These are phyloP conservation scores for Delonix regia DNA, from an alignment of 306 rosid species.

Conservation along the genomic window DNA sequence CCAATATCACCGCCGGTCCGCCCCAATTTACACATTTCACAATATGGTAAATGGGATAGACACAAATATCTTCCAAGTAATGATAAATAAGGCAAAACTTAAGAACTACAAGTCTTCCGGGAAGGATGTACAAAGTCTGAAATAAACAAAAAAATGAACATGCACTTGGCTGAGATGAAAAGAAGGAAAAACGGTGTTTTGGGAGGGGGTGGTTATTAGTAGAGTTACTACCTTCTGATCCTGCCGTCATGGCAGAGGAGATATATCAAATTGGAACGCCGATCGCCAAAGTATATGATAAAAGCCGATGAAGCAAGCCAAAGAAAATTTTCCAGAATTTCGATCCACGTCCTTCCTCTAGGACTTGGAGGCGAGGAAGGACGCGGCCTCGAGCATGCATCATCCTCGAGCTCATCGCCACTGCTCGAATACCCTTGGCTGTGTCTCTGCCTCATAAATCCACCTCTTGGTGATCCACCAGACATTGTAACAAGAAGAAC, in stretches of 20 bases:
- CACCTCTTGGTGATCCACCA: conserved; percentile 93
- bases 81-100: neutral
- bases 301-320: conserved; percentile 93
- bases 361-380: conserved; percentile 49
- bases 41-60: conserved; percentile 1
- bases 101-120: neutral
- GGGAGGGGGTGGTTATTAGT: neutral
- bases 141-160: neutral
- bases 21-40: conserved; percentile 12
- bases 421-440: conserved; percentile 94
- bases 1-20: neutral
- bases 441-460: conserved; percentile 92
- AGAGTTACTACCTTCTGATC: conserved; percentile 69
- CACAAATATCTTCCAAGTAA: conserved; percentile 29
- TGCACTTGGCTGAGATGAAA: neutral
- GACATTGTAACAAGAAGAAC: conserved; percentile 62
- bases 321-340: conserved; percentile 72
- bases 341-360: conserved; percentile 64
- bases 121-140: neutral
- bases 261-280: conserved; percentile 73
- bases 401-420: conserved; percentile 97
- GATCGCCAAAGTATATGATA: conserved; percentile 83
- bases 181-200: neutral
- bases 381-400: conserved; percentile 80
- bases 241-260: conserved; percentile 83